Evolutionary conservation across 768 basidiomycete species (phyloP).

Genomic region (Astraeus odoratus): DNA sequence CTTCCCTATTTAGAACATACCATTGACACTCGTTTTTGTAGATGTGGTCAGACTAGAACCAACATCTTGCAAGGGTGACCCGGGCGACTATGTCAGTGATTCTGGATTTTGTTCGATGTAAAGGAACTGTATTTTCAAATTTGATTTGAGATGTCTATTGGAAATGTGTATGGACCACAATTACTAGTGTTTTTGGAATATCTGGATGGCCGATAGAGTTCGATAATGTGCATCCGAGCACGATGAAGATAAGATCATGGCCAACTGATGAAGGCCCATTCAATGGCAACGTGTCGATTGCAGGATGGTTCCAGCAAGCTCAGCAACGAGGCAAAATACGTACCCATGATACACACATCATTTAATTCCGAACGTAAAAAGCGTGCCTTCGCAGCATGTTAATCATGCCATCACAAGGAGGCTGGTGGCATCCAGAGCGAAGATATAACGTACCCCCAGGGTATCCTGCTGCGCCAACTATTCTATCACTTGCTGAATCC

Average conservation of each 20-base stretch:
- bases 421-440: constrained; percentile 12
- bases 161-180: constrained; percentile 1
- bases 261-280: neutral
- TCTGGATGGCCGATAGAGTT: neutral
- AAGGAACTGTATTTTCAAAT: neutral
- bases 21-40: constrained; percentile 22
- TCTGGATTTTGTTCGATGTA: constrained; percentile 43
- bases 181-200: neutral
- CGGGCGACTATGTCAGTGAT: constrained; percentile 38
- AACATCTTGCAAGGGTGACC: constrained; percentile 33
- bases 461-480: constrained; percentile 15
- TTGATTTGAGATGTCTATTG: constrained; percentile 2
- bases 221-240: neutral
- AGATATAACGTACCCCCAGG: constrained; percentile 24
- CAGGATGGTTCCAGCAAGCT: constrained; percentile 8
- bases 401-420: constrained; percentile 26
- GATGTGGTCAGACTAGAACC: constrained; percentile 45
- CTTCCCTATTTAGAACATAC: constrained; percentile 12
- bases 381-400: constrained; percentile 18
- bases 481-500: constrained; percentile 5
- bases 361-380: constrained; percentile 13
- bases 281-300: constrained; percentile 24
- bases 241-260: neutral
- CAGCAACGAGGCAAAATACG: constrained; percentile 25
- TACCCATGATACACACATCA: constrained; percentile 17